A percentile compares a stretch with the other conserved stretches of the same genome.
These are phyloP conservation scores for Escallonia rubra DNA, from an alignment of 129 eudicot species.

Conservation along the genomic window DNA sequence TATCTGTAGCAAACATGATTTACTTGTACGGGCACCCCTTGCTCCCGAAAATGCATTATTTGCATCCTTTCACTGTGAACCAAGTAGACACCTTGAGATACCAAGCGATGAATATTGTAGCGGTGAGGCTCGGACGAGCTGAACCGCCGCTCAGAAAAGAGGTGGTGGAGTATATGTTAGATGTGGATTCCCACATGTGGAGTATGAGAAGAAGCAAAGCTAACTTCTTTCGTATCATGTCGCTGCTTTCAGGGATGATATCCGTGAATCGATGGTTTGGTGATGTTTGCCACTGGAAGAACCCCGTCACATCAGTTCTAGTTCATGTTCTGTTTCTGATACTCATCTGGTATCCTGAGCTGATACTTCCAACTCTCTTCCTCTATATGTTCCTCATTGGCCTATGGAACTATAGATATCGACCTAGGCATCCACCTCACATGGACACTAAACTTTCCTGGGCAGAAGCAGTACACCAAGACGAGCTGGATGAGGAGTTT, in stretches of 20 bases:
- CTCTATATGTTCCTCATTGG: conserved; percentile 70
- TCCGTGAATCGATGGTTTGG: conserved; percentile 50
- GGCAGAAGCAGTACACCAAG: conserved; percentile 67
- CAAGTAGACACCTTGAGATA: conserved; percentile 67
- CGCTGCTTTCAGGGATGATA: conserved; percentile 45
- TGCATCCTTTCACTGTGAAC: conserved; percentile 66
- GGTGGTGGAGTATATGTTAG: conserved; percentile 80
- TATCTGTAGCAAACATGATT: conserved; percentile 61
- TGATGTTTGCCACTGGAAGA: conserved; percentile 64
- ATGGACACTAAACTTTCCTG: conserved; percentile 77
- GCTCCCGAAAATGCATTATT: conserved; percentile 69
- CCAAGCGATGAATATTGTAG: conserved; percentile 76
- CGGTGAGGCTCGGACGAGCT: conserved; percentile 56
- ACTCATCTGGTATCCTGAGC: conserved; percentile 65
- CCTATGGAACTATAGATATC: conserved; percentile 62
- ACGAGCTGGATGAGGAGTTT: conserved; percentile 78
- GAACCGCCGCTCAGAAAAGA: conserved; percentile 80
- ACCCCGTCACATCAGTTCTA: conserved; percentile 59
- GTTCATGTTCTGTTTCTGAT: conserved; percentile 70
- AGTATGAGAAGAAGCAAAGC: conserved; percentile 90
- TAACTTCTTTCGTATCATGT: conserved; percentile 59
- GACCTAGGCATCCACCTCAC: conserved; percentile 77
- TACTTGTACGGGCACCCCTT: conserved; percentile 55
- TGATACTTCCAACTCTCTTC: conserved; percentile 59
- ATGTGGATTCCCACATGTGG: conserved; percentile 88